Evolutionary conservation across 495 filamentous ascomycete species (phyloP).

Genomic region (Talaromyces stipitatus): DNA sequence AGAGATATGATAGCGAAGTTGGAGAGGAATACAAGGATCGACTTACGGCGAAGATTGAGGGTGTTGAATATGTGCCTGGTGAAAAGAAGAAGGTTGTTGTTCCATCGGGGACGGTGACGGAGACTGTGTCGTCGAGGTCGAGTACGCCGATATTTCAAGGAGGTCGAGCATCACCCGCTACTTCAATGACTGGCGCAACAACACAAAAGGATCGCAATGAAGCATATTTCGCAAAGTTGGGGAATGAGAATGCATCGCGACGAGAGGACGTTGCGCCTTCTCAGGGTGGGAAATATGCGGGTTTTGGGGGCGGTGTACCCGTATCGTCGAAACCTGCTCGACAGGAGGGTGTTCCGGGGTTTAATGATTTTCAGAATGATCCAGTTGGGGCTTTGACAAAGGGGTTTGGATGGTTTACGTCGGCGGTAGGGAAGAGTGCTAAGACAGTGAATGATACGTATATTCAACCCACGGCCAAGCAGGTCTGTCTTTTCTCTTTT

Average conservation of each 20-base stretch:
- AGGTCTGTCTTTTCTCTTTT: conserved; percentile 42
- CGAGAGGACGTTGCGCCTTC: conserved; percentile 67
- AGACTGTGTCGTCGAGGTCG: conserved; percentile 4
- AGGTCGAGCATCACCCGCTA: conserved; percentile 10
- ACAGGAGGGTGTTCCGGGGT: conserved; percentile 42
- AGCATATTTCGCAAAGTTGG: conserved; percentile 80
- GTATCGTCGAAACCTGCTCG: conserved; percentile 19
- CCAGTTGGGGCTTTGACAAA: conserved; percentile 83
- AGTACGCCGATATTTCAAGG: conserved; percentile 6
- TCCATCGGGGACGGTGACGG: neutral
- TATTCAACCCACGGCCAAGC: conserved; percentile 83
- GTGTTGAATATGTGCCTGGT: conserved; percentile 67
- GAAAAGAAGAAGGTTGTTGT: conserved; percentile 33
- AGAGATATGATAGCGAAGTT: conserved; percentile 75
- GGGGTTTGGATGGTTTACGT: conserved; percentile 89
- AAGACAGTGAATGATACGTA: conserved; percentile 84
- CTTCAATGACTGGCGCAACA: conserved; percentile 14
- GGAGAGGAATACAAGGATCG: conserved; percentile 97
- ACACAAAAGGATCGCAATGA: conserved; percentile 64
- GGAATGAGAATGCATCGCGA: conserved; percentile 69
- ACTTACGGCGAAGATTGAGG: conserved; percentile 76
- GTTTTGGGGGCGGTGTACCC: conserved; percentile 71
- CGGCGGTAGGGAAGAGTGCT: conserved; percentile 75
- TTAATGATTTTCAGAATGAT: conserved; percentile 85
- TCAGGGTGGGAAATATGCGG: conserved; percentile 86